Base-by-base conservation (phyloP, 2,329 filamentous ascomycete genomes). In the Pestalotiopsis sp. region DNA sequence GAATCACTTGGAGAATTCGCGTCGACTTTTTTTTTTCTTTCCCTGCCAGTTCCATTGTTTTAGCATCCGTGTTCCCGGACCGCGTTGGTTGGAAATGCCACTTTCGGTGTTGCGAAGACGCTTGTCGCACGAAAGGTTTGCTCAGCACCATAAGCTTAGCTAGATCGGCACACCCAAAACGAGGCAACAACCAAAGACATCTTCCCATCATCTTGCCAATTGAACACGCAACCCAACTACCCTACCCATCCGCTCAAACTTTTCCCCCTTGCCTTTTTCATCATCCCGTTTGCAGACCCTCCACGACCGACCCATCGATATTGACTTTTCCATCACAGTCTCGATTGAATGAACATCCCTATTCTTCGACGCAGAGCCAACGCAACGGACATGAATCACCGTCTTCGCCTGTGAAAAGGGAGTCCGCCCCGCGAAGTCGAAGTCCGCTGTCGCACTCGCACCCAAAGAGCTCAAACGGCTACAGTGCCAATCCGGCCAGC, bases 301-400 rank as follows among this genome's bases (percentile, higher is more conserved):
- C 30, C 30, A 14, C n/a, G 35, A 30, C n/a, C 11, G n/a, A 13
- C 10, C 58, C 26, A 20, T 35, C 61, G 24, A 65, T 17, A 38
- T 44, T 56, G 26, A 24, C 39, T 13, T 17, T 68, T 66, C 66
- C 70, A 67, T 69, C 66, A 68, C 68, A 73, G 71, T 72, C 75
- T 87, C 85, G 77, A 79, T 75, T 85, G 82, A 86, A 88, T 71
- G 76, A 82, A 39, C 87, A 87, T 78, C 77, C 75, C 67, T 85
- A 86, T 76, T 75, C 82, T 61, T 78, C 79, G 70, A 68, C 56
- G 74, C 81, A 79, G 81, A 78, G 69, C 78, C 77, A 72, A 68
- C 72, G 72, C 60, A 77, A 78, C 68, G 75, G 75, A 70, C 75
- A 77, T 70, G 75, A 74, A 40, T 75, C 75, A 26, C 71, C 74